phyloP scores from a whole-genome alignment of 441 rosid species.

The Melastoma candidum region DNA sequence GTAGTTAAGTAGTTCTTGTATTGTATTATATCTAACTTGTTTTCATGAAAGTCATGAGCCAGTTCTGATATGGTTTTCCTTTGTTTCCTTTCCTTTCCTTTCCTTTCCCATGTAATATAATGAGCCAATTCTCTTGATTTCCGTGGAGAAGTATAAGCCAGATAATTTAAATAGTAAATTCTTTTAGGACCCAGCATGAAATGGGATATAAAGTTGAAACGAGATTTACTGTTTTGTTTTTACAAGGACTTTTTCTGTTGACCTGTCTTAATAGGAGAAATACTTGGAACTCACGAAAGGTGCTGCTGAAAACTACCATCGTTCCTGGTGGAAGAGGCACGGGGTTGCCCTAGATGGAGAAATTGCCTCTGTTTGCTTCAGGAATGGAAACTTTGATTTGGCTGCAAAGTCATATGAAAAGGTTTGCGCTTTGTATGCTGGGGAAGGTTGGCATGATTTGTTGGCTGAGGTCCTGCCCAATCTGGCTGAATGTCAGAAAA shows the following conservation, averaged over 20 bases:
- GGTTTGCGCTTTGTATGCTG: constrained; percentile 93
- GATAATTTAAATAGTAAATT: too few species aligned
- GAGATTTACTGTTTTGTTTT: too few species aligned
- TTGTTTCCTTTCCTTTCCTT: too few species aligned
- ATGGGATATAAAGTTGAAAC: too few species aligned
- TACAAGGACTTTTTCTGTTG: too few species aligned
- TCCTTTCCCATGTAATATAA: too few species aligned
- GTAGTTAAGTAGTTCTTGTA: neutral
- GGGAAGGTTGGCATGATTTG: constrained; percentile 98
- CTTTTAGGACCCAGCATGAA: too few species aligned
- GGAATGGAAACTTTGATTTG: constrained; percentile 78
- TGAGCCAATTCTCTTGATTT: neutral
- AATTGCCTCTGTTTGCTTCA: constrained; percentile 93
- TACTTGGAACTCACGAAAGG: constrained; percentile 91
- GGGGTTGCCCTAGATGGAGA: constrained; percentile 99
- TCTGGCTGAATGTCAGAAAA: constrained; percentile 95
- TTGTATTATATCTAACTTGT: too few species aligned
- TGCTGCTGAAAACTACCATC: constrained; percentile 95
- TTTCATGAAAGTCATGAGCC: neutral
- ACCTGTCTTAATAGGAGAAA: constrained; percentile 52
- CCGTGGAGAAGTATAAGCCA: neutral
- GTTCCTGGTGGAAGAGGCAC: constrained; percentile 99
- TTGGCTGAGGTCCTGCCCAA: constrained; percentile 92
- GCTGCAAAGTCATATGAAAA: constrained; percentile 98
- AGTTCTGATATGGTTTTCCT: too few species aligned